Base-by-base conservation (phyloP, 1,284 basidiomycete species). In the Ustilago nuda region DNA sequence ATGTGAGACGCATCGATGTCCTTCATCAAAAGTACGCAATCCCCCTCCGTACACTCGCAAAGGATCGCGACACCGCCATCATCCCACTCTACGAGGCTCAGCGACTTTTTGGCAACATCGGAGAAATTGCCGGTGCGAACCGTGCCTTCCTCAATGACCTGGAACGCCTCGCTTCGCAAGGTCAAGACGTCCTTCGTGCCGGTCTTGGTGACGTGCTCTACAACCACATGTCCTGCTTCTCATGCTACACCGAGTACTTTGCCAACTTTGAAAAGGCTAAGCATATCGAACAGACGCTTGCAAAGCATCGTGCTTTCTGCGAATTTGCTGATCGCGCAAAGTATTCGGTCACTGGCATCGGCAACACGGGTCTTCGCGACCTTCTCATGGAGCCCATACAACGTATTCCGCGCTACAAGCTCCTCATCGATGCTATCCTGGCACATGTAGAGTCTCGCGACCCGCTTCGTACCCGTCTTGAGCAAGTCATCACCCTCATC, bases 301-400 rank as follows among this genome's bases (percentile, higher is more conserved):
- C 92, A 81, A 90, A 90, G 72, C 92, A 92, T 87, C 91, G 91
- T 75, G 89, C 90, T 45, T 96, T 97, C 85, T 89, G 90, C 13
- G 91, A 90, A 53, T 98, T 92, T 82, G 91, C 76, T 23, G 55
- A 69, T 23, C 91, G 92, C 61, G 93, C 94, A 78, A 96, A 97
- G 88, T 94, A 95, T 83, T 91, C 93, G 72, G 91, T 91, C 3
- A 89, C 91, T 13, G 94, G 94, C 66, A 88, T 91, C 41, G 91
- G 89, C 75, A 96, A 95, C 66, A 73, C 79, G 0, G 84, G 96
- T 13, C 89, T 99, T 46, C 91, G 94, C 23, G 96, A 99, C 86
- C 90, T 99, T 48, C 89, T 99, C 48, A 98, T 98, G 91, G 97
- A 99, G 83, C 97, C 97, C n/a, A 94, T 98, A n/a, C 97, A 99